These are phyloP conservation scores for Oryza brachyantha DNA, from an alignment of 176 grass and related monocot species.

Conservation along the genomic window DNA sequence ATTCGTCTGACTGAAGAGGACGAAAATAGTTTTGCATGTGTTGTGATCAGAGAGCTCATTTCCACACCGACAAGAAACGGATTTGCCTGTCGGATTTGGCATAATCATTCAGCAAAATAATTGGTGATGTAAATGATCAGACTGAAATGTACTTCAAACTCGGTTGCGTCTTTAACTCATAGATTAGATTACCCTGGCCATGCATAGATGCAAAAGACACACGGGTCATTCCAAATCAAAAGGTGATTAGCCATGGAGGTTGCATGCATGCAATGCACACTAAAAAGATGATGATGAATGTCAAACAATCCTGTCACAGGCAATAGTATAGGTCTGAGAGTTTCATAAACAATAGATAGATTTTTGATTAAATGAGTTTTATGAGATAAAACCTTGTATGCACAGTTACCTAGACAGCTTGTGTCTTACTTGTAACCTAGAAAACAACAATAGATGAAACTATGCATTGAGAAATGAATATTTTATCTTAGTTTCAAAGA, in stretches of 20 bases:
- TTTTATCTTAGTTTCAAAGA: too few relatives aligned
- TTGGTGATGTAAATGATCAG: background rate
- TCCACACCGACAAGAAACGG: constrained; percentile 7
- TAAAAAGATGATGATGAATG: background rate
- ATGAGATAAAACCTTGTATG: too few relatives aligned
- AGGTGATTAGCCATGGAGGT: background rate
- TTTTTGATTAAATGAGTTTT: too few relatives aligned
- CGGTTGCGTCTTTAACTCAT: background rate
- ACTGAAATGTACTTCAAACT: background rate
- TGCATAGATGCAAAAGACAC: background rate
- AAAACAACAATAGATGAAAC: too few relatives aligned
- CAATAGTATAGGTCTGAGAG: too few relatives aligned
- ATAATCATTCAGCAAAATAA: background rate
- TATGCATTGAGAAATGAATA: too few relatives aligned
- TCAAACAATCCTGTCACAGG: background rate
- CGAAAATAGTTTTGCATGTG: constrained; percentile 22
- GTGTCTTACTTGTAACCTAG: too few relatives aligned
- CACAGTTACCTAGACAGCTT: too few relatives aligned
- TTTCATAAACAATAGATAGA: too few relatives aligned
- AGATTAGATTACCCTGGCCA: background rate
- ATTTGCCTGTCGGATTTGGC: constrained; percentile 16
- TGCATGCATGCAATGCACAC: background rate
- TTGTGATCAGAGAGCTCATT: constrained; percentile 1
- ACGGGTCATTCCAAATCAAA: background rate
- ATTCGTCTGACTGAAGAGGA: constrained; percentile 22